These are phyloP conservation scores for Penicillium sp. DNA, from an alignment of 2,329 filamentous ascomycete genomes.

Conservation along the genomic window DNA sequence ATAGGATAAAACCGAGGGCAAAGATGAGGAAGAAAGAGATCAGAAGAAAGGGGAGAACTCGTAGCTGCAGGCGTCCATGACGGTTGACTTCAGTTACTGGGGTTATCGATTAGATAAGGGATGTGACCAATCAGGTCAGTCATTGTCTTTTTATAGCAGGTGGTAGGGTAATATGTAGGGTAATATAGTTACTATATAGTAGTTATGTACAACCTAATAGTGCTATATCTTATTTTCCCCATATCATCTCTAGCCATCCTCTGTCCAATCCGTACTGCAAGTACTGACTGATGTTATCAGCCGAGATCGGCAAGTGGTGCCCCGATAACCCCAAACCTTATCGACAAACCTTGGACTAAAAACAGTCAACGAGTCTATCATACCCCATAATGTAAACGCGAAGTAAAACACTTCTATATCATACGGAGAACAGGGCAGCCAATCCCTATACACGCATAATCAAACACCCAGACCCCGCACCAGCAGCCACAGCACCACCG, in stretches of 20 bases:
- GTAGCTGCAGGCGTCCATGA: slow-evolving; percentile 9
- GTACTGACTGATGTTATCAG: background rate
- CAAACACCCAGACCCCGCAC: slow-evolving; percentile 64
- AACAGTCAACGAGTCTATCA: background rate
- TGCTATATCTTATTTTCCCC: background rate
- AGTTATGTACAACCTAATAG: background rate
- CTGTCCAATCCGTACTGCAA: too few relatives aligned
- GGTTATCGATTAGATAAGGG: slow-evolving; percentile 22
- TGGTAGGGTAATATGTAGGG: background rate
- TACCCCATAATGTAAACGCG: background rate
- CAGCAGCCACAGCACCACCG: slow-evolving; percentile 85
- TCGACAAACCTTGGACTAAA: slow-evolving; percentile 1
- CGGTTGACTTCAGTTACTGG: background rate
- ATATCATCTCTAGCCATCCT: too few relatives aligned
- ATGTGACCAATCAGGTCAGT: background rate
- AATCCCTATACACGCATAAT: slow-evolving; percentile 6
- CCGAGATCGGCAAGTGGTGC: slow-evolving; percentile 5
- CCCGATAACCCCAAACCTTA: slow-evolving; percentile 7
- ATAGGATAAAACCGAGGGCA: background rate
- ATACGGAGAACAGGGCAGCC: background rate
- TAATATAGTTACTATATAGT: background rate
- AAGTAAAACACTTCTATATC: background rate
- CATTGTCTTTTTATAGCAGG: background rate
- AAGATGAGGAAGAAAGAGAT: slow-evolving; percentile 1
- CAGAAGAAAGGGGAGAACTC: slow-evolving; percentile 9